Base-by-base conservation (phyloP, 306 rosid genomes). In the Malus sieversii region DNA sequence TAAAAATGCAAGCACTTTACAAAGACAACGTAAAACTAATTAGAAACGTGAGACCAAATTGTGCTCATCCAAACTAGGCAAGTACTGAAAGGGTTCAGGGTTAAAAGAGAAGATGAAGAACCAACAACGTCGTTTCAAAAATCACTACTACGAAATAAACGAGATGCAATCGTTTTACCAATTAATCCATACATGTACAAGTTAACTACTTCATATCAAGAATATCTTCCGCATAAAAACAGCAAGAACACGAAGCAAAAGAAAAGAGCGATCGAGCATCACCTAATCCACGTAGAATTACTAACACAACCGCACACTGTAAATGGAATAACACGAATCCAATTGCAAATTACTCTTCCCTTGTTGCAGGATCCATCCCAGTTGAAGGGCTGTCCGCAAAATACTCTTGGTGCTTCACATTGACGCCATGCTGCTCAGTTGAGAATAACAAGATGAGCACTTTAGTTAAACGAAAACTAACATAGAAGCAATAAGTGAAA, bases 351-450 rank as follows among this genome's bases (percentile, higher is more conserved):
- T 88, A 95, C 86, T 95, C 99, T 35, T 95, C 99, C 81, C 97
- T 86, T 42, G 96, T 74, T n/a, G 96, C 91, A 77, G 97, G 96
- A 79, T 95, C 99, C 85, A 79, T 76, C 63, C 95, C 97, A 33
- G 96, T 82, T 42, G 93, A 88, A 77, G 97, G 97, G 86, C 93
- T 86, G 74, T 95, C 99, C 7, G 99, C 98, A 82, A 90, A 95
- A 86, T 95, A 95, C 63, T 95, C 98, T 85, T 95, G 97, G 82
- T 95, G 97, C 90, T 87, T 90, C 74, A 95, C 90, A 74, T 95
- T 95, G 66, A 92, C 94, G 8, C 96, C 86, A 9, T 76, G 62
- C 86, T 85, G 86, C 73, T 73, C 77, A 74, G 52, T 52, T 11
- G 45, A 38, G 27, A 68, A 63, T 18, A 48, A 72, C 32, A n/a